A percentile compares a stretch with the other conserved stretches of the same genome.
Evolutionary conservation across 768 basidiomycete genomes (phyloP).

Genomic region (Hebeloma cylindrosporum): DNA sequence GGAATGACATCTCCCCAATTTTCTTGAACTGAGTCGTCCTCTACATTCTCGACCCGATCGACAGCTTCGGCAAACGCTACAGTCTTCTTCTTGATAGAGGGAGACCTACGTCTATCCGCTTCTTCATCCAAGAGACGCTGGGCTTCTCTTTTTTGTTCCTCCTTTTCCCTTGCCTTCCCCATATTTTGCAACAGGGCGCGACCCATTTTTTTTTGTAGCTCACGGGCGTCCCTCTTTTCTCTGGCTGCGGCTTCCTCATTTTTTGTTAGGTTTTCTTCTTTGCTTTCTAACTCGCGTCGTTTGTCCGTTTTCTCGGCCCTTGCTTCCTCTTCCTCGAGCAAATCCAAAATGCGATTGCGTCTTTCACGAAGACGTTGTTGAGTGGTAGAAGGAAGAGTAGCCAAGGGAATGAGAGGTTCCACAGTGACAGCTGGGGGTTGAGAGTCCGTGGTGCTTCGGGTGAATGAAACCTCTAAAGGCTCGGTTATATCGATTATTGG

Average conservation of each 20-base stretch:
- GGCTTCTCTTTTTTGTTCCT: slow-evolving; percentile 33
- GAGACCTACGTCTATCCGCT: slow-evolving; percentile 23
- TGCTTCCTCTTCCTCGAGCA: slow-evolving; percentile 70
- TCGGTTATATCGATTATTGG: slow-evolving; percentile 80
- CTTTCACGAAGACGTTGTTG: slow-evolving; percentile 54
- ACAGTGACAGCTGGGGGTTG: slow-evolving; percentile 22
- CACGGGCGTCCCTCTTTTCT: slow-evolving; percentile 40
- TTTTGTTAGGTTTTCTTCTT: too few relatives aligned
- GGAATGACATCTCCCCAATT: slow-evolving; percentile 58
- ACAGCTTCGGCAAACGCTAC: slow-evolving; percentile 61
- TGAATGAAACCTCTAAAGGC: slow-evolving; percentile 34
- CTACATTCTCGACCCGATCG: slow-evolving; percentile 24
- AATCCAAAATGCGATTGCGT: slow-evolving; percentile 63
- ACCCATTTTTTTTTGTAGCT: slow-evolving; percentile 80
- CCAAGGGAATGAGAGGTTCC: slow-evolving; percentile 46
- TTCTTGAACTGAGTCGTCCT: slow-evolving; percentile 14
- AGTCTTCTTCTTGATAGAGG: slow-evolving; percentile 51
- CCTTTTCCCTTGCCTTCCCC: slow-evolving; percentile 39
- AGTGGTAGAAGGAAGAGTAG: slow-evolving; percentile 44
- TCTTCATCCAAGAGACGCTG: slow-evolving; percentile 34
- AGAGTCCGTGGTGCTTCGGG: slow-evolving; percentile 17
- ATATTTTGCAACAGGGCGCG: slow-evolving; percentile 56
- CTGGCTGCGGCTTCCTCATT: too few relatives aligned
- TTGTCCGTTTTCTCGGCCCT: too few relatives aligned
- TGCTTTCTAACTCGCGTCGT: too few relatives aligned